Percentiles rank a stretch among this genome's conserved stretches.
Evolutionary conservation across 169 alveolate genomes (phyloP).

Genomic region (Plasmodium coatneyi): DNA sequence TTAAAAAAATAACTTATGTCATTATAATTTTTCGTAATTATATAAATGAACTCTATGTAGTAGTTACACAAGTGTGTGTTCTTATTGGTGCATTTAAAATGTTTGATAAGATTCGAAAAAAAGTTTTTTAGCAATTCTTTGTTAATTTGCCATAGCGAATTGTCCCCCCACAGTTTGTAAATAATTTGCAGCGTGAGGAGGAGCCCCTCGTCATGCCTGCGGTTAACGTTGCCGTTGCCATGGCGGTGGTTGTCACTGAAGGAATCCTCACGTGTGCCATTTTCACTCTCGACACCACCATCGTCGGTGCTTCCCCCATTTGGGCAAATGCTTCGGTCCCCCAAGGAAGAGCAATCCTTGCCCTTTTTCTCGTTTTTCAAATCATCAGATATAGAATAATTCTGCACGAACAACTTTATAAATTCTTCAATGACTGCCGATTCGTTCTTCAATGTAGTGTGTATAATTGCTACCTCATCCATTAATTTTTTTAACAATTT

Average conservation of each 20-base stretch:
- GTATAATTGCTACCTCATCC: conserved; percentile 37
- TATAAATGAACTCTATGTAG: conserved; percentile 47
- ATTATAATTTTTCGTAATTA: conserved; percentile 31
- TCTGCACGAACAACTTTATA: conserved; percentile 35
- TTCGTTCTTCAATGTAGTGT: conserved; percentile 51
- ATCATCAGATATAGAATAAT: conserved; percentile 6
- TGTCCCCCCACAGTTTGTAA: conserved; percentile 51
- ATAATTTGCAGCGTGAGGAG: conserved; percentile 53
- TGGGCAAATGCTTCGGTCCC: neutral
- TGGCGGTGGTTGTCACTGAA: neutral
- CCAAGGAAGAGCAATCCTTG: neutral
- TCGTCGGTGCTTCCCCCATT: neutral
- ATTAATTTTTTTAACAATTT: conserved; percentile 53
- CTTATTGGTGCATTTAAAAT: conserved; percentile 61
- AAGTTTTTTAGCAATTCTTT: conserved; percentile 43
- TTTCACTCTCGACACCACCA: neutral
- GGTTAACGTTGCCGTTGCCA: neutral
- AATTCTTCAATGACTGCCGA: conserved; percentile 53
- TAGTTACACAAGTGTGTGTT: conserved; percentile 52
- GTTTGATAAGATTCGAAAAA: conserved; percentile 33
- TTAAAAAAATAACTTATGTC: conserved; percentile 49
- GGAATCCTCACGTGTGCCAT: neutral
- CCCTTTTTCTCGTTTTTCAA: neutral
- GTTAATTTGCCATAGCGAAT: conserved; percentile 70
- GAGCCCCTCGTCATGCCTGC: conserved; percentile 2